Evolutionary conservation across 2,329 filamentous ascomycete genomes (phyloP), one percentile per base, ranked within the genome.

Genomic region (Karstenula rhodostoma): DNA sequence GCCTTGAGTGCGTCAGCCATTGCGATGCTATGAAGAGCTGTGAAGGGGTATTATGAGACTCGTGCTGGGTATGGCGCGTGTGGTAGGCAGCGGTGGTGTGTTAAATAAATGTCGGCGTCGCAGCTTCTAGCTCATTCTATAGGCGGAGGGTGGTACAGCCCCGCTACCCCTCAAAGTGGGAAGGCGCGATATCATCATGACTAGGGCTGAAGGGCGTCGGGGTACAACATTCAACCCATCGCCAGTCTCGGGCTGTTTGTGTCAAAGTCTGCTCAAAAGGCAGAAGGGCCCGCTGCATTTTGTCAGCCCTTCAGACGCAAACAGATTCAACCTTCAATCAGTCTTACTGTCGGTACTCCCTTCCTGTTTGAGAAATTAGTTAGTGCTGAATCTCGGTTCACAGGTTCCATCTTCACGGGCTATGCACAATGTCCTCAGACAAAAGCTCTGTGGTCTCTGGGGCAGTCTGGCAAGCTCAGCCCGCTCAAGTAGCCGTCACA

Each of bases 1-100:
- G 94, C 93, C 86, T 99, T 99, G 74, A 99, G 88, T 87, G 94
- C 86, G 80, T 90, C 88, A 67, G 88, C 87, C 87, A 89, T 90
- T 65, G 42, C 82, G 60, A 42, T 23, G 43, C 50, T 57, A 47
- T 59, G 47, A 10, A 43, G 15, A n/a, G 35, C 32, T 54, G 37
- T 13, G 22, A 42, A 42, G 42, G 29, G 35, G 12, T 25, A 22
- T 33, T 56, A 54, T 48, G 19, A 22, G 25, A 19, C 42, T 42
- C 40, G 32, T 50, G 49, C 27, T 48, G 27, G 9, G 43, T 54
- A 49, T 61, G 50, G 57, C 43, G 54, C 64, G 53, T 55, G 61
- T 27, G 52, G 67, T 51, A 63, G 63, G 67, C 59, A 59, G 63
- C 51, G 63, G 69, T 69, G 65, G 67, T 64, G 63, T 67, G 58